phyloP scores from a whole-genome alignment of 163 green algal genomes.

The Chloromonas sp. region DNA sequence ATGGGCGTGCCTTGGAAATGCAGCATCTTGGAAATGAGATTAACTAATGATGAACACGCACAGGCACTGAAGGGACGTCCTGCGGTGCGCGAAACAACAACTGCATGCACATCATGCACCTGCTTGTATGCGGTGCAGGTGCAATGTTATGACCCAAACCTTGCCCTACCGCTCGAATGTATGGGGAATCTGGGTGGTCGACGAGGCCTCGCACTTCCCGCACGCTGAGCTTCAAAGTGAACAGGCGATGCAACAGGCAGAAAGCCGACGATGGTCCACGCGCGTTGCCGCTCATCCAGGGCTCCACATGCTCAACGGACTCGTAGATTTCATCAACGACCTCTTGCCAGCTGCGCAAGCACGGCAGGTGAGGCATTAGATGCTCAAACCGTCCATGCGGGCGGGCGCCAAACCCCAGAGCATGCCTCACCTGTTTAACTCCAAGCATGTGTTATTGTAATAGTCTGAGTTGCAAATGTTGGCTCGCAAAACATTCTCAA shows the following conservation, averaged over 20 bases:
- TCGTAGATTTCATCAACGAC: conserved; percentile 90
- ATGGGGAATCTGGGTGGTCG: conserved; percentile 82
- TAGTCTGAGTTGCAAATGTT: conserved; percentile 79
- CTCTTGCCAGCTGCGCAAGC: conserved; percentile 42
- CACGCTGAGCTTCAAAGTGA: conserved; percentile 61
- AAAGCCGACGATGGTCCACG: conserved; percentile 87
- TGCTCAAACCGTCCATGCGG: no score
- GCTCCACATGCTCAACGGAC: conserved; percentile 85
- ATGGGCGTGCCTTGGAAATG: no score
- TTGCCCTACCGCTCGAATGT: conserved; percentile 85
- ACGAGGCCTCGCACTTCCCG: conserved; percentile 73
- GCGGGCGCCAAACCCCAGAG: no score
- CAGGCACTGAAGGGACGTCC: no score
- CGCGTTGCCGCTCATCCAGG: conserved; percentile 94
- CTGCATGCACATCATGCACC: conserved; percentile 7
- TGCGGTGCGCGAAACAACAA: no score
- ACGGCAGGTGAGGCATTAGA: no score
- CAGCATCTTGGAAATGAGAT: no score
- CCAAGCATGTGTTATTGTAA: conserved; percentile 59
- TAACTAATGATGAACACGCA: no score
- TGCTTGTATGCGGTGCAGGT: neutral
- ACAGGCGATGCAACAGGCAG: conserved; percentile 84
- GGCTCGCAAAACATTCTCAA: conserved; percentile 75
- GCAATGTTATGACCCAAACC: neutral
- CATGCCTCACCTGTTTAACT: conserved; percentile 35